Conservation (phyloP, 495 filamentous ascomycete species). For the Penicillium dipodomyicola region DNA sequence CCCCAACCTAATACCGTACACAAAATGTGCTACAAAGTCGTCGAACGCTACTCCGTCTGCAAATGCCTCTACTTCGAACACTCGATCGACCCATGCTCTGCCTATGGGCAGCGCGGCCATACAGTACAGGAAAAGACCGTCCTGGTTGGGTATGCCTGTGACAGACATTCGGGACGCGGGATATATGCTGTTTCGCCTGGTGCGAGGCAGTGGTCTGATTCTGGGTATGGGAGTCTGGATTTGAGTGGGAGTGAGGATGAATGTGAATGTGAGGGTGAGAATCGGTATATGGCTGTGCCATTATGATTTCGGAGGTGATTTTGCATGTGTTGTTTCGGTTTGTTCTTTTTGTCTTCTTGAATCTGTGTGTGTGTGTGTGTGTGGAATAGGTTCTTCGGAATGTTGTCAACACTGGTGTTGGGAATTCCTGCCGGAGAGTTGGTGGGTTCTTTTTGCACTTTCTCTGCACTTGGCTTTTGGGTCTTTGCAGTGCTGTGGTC, state of each 20-base stretch:
- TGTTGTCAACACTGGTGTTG: conserved; percentile 7
- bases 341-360: not conserved
- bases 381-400: not conserved
- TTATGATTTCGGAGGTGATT: not conserved
- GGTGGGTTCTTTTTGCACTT: not conserved
- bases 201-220: conserved; percentile 44
- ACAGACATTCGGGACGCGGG: conserved; percentile 50
- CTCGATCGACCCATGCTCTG: conserved; percentile 69
- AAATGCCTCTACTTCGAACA: conserved; percentile 79
- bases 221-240: conserved; percentile 40
- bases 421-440: not conserved
- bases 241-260: not conserved
- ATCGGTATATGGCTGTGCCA: not conserved
- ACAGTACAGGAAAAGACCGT: conserved; percentile 68
- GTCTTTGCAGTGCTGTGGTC: not conserved
- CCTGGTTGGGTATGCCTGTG: conserved; percentile 76
- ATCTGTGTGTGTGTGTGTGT: not conserved
- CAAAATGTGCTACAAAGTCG: conserved; percentile 69
- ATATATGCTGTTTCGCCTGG: conserved; percentile 16
- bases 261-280: not conserved
- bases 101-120: conserved; percentile 71
- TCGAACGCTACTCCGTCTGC: conserved; percentile 77
- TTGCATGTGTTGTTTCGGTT: not conserved
- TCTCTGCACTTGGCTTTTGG: not conserved
- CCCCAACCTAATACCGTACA: not conserved